Evolutionary conservation across 2,329 filamentous ascomycete species (phyloP).

Genomic region (Teratosphaeria nubilosa): DNA sequence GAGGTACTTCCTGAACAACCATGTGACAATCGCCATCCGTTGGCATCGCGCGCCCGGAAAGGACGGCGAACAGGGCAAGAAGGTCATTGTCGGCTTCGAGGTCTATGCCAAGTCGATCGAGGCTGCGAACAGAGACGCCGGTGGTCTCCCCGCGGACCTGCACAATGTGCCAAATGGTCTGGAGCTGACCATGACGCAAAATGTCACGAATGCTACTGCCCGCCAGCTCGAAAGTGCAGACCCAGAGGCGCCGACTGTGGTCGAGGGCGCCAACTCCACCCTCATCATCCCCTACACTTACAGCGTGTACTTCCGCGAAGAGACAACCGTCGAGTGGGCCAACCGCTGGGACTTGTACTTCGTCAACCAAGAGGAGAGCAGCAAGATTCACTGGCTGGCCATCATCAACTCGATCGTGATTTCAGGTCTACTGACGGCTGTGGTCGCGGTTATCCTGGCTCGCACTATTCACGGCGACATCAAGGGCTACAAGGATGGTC

Average conservation of each 20-base stretch:
- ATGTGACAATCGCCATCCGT: constrained; percentile 74
- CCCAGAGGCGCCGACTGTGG: constrained; percentile 41
- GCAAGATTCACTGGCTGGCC: constrained; percentile 76
- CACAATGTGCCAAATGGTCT: constrained; percentile 54
- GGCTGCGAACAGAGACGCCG: constrained; percentile 47
- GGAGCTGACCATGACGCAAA: constrained; percentile 57
- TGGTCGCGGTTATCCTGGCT: constrained; percentile 71
- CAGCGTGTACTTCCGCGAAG: constrained; percentile 81
- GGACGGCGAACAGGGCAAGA: constrained; percentile 59
- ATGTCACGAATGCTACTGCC: constrained; percentile 46
- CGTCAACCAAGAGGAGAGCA: constrained; percentile 73
- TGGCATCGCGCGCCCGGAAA: constrained; percentile 61
- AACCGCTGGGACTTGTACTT: constrained; percentile 86
- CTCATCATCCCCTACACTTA: constrained; percentile 76
- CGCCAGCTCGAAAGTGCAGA: constrained; percentile 48
- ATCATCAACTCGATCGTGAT: constrained; percentile 83
- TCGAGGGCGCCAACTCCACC: constrained; percentile 54
- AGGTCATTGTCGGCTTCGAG: constrained; percentile 80
- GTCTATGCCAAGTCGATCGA: constrained; percentile 80
- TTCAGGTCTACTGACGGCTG: constrained; percentile 64
- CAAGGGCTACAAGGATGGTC: constrained; percentile 58
- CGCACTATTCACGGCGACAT: constrained; percentile 71
- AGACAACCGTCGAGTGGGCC: constrained; percentile 68
- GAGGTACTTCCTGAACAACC: constrained; percentile 73
- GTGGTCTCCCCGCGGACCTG: constrained; percentile 59